Conservation (phyloP, 345 rosid genomes). For the Triadica sebifera region DNA sequence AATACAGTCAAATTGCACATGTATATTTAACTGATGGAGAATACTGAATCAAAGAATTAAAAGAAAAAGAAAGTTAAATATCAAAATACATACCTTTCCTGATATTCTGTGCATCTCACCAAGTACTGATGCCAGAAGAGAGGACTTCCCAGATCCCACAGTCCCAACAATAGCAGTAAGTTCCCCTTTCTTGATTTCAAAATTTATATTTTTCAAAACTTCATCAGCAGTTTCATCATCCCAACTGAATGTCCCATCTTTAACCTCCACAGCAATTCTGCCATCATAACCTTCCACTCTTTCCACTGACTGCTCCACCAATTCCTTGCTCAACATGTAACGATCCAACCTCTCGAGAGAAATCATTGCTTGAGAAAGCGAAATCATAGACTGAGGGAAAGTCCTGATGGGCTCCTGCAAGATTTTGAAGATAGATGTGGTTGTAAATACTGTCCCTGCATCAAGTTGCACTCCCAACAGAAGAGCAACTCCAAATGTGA, state of each 20-base stretch:
- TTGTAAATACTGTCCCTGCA: slow-evolving; percentile 85
- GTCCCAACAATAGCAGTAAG: slow-evolving; percentile 87
- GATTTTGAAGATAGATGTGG: slow-evolving; percentile 82
- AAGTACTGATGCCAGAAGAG: slow-evolving; percentile 77
- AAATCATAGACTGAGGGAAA: slow-evolving; percentile 92
- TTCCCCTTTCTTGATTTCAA: slow-evolving; percentile 70
- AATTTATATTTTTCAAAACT: slow-evolving; percentile 55
- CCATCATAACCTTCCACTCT: slow-evolving; percentile 54
- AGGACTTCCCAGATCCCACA: slow-evolving; percentile 92
- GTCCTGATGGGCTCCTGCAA: slow-evolving; percentile 86
- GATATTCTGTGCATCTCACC: slow-evolving; percentile 93
- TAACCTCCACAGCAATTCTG: slow-evolving; percentile 57
- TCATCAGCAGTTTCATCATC: slow-evolving; percentile 62
- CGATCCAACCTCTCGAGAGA: slow-evolving; percentile 74
- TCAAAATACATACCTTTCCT: slow-evolving; percentile 52
- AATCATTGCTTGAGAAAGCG: slow-evolving; percentile 88
- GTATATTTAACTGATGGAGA: background rate
- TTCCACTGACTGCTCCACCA: slow-evolving; percentile 56
- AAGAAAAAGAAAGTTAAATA: background rate
- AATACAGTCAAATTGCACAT: too few species aligned
- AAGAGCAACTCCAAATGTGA: slow-evolving; percentile 75
- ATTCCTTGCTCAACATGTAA: slow-evolving; percentile 78
- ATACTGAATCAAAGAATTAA: background rate
- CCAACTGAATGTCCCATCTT: slow-evolving; percentile 74
- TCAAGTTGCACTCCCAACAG: slow-evolving; percentile 64